Conservation (phyloP, 2,329 filamentous ascomycete species). For the Cladophialophora immunda region DNA sequence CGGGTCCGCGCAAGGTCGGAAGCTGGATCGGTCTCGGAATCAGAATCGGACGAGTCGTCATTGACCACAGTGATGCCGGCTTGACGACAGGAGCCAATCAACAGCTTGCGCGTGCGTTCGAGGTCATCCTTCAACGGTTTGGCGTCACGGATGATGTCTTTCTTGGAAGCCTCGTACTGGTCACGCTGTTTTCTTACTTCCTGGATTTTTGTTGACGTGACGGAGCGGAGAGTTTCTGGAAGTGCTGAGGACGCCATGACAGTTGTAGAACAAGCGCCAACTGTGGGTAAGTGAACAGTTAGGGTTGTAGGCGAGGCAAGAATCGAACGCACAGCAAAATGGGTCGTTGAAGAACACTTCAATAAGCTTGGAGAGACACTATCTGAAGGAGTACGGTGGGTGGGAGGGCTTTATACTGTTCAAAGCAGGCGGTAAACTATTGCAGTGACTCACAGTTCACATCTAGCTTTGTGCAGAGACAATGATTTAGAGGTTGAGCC, state of each 20-base stretch:
- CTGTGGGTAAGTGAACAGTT: background rate
- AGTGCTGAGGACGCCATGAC: constrained; percentile 47
- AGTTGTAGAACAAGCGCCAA: background rate
- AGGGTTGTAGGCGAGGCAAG: background rate
- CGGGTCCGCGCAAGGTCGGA: constrained; percentile 38
- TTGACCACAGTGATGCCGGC: constrained; percentile 50
- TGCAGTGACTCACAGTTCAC: constrained; percentile 15
- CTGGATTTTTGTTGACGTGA: constrained; percentile 65
- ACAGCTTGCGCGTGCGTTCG: constrained; percentile 46
- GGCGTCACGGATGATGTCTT: constrained; percentile 50
- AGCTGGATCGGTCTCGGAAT: constrained; percentile 30
- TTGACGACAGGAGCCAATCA: constrained; percentile 50
- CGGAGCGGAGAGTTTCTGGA: constrained; percentile 63
- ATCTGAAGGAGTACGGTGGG: background rate
- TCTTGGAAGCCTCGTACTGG: constrained; percentile 59
- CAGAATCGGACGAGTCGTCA: constrained; percentile 44
- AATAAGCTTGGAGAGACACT: background rate
- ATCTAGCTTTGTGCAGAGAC: background rate
- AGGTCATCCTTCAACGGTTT: constrained; percentile 43
- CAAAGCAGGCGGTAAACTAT: background rate
- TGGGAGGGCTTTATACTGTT: constrained; percentile 3
- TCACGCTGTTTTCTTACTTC: constrained; percentile 63
- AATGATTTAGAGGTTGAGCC: background rate
- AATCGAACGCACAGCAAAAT: background rate
- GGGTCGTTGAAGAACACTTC: background rate